Percentiles rank a stretch among this genome's conserved stretches.
Conservation (phyloP, 345 rosid genomes). For the Trapa bicornis region DNA sequence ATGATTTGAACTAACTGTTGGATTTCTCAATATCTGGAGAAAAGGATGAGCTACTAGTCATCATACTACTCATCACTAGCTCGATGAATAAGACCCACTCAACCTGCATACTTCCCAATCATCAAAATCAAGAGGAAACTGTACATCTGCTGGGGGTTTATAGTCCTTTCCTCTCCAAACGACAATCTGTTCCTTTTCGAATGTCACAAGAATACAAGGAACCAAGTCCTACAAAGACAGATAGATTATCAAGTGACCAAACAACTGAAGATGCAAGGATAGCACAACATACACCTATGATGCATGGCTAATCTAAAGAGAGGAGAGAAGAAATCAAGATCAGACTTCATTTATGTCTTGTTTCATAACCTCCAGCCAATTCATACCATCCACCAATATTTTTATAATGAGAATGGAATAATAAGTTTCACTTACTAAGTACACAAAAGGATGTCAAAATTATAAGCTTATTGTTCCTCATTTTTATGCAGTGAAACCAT, state of each 20-base stretch:
- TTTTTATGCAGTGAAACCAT: neutral
- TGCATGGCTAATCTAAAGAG: neutral
- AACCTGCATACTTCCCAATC: constrained; percentile 8
- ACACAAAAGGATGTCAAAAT: neutral
- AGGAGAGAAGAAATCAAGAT: neutral
- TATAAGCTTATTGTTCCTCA: neutral
- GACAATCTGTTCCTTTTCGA: constrained; percentile 88
- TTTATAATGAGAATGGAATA: too few species aligned
- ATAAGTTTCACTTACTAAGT: neutral
- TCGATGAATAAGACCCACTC: constrained; percentile 6
- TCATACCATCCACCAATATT: neutral
- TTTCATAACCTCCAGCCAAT: neutral
- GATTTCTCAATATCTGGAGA: neutral
- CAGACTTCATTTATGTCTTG: neutral
- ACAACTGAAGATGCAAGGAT: neutral
- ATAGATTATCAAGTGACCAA: neutral
- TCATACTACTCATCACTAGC: constrained; percentile 1
- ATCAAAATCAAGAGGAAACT: constrained; percentile 12
- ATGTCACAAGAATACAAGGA: constrained; percentile 76
- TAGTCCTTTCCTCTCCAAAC: constrained; percentile 69
- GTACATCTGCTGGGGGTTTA: constrained; percentile 37
- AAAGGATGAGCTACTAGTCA: constrained; percentile 6
- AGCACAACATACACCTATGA: neutral
- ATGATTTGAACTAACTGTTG: neutral
- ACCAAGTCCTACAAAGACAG: constrained; percentile 47